phyloP scores from a whole-genome alignment of 176 grass and related monocot genomes.

The Aegilops longissima region DNA sequence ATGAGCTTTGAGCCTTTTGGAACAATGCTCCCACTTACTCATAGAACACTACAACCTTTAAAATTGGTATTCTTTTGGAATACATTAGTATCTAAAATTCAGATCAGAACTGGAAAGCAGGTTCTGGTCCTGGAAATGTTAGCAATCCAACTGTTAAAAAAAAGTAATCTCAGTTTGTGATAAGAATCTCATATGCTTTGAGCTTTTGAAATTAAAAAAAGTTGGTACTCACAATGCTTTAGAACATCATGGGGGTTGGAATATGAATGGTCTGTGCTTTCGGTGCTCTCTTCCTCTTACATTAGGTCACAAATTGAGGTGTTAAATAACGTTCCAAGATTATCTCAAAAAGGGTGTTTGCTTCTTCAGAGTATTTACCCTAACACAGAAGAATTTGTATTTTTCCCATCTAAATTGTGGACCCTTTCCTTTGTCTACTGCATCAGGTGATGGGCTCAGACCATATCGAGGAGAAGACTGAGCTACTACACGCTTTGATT shows the following conservation, averaged over 20 bases:
- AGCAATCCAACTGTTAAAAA: background rate
- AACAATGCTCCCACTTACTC: background rate
- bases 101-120: background rate
- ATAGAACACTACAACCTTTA: background rate
- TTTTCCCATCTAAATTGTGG: background rate
- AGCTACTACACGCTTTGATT: constrained; percentile 65
- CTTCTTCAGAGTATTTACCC: background rate
- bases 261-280: background rate
- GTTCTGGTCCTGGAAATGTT: background rate
- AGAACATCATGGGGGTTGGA: background rate
- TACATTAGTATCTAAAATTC: background rate
- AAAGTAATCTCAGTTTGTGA: background rate
- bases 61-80: background rate
- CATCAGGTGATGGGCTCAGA: constrained; percentile 82
- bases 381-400: background rate
- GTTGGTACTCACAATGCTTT: background rate
- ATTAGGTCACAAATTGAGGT: background rate
- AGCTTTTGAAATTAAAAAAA: background rate
- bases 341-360: background rate
- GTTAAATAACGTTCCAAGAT: background rate
- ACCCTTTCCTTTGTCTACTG: constrained; percentile 2
- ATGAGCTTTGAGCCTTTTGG: background rate
- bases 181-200: background rate
- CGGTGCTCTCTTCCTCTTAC: background rate
- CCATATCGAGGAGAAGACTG: constrained; percentile 73